Conservation (phyloP, 176 grass and related monocot species). For the Pontederia crassipes region DNA sequence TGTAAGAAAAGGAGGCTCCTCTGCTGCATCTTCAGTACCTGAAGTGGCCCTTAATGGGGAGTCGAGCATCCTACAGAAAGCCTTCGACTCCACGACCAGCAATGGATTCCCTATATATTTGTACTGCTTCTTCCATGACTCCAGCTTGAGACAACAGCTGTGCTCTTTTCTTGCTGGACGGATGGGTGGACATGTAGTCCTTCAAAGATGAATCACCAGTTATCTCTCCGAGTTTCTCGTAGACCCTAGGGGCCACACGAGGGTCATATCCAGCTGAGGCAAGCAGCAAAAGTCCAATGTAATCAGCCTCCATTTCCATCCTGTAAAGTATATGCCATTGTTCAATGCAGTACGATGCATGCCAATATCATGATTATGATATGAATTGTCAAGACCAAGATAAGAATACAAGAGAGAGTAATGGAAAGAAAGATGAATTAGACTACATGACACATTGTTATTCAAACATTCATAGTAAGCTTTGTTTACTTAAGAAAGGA, state of each 20-base stretch:
- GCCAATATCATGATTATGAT: not conserved
- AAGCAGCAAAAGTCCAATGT: slow-evolving; percentile 81
- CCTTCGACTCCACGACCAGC: slow-evolving; percentile 48
- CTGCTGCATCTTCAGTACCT: not conserved
- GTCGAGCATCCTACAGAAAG: slow-evolving; percentile 49
- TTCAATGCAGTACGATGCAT: slow-evolving; percentile 2
- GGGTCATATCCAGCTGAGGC: slow-evolving; percentile 90
- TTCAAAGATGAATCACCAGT: slow-evolving; percentile 44
- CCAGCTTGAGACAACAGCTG: slow-evolving; percentile 43
- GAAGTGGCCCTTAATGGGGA: not conserved
- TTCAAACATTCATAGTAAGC: too few relatives aligned
- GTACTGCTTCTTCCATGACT: slow-evolving; percentile 74
- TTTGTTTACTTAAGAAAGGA: too few relatives aligned
- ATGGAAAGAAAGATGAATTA: too few relatives aligned
- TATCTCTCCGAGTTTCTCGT: slow-evolving; percentile 73
- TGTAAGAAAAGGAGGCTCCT: not conserved
- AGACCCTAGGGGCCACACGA: slow-evolving; percentile 57
- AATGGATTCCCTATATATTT: slow-evolving; percentile 45
- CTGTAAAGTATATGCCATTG: slow-evolving; percentile 28
- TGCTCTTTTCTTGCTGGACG: slow-evolving; percentile 74
- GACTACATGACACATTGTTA: too few relatives aligned
- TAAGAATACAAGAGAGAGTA: too few relatives aligned
- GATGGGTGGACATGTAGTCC: slow-evolving; percentile 84
- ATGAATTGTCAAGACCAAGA: not conserved
- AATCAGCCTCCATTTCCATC: slow-evolving; percentile 96